A percentile compares a stretch with the other conserved stretches of the same genome.
phyloP scores from a whole-genome alignment of 2,329 filamentous ascomycete genomes.

The Scleromitrula shiraiana region DNA sequence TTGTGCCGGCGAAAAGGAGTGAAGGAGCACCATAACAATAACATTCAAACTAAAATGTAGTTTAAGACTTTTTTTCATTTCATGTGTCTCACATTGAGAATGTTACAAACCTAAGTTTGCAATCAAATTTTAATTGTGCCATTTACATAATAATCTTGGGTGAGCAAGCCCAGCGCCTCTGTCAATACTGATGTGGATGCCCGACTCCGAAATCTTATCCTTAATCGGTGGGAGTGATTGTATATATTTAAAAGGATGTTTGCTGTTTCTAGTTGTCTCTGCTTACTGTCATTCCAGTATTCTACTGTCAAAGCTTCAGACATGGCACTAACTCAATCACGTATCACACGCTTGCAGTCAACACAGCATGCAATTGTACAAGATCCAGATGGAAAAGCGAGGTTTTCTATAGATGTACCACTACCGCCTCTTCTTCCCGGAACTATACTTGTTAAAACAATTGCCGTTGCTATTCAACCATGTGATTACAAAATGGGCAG shows the following conservation, averaged over 20 bases:
- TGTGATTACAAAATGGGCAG: constrained; percentile 1
- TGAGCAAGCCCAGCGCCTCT: neutral
- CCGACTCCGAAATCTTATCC: neutral
- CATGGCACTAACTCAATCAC: neutral
- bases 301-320: neutral
- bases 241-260: neutral
- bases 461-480: neutral
- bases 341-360: neutral
- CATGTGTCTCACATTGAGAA: neutral
- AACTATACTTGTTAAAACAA: neutral
- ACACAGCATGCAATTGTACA: neutral
- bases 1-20: constrained; percentile 1
- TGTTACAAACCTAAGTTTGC: neutral
- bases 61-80: no score
- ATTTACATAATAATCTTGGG: neutral
- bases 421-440: neutral
- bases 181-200: neutral
- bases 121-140: neutral
- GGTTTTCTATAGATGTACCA: neutral
- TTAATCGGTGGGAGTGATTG: neutral
- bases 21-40: neutral
- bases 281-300: neutral
- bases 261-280: neutral
- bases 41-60: neutral
- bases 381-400: neutral